These are phyloP conservation scores for Coprinopsis sp. DNA, from an alignment of 768 basidiomycete species.

Conservation along the genomic window DNA sequence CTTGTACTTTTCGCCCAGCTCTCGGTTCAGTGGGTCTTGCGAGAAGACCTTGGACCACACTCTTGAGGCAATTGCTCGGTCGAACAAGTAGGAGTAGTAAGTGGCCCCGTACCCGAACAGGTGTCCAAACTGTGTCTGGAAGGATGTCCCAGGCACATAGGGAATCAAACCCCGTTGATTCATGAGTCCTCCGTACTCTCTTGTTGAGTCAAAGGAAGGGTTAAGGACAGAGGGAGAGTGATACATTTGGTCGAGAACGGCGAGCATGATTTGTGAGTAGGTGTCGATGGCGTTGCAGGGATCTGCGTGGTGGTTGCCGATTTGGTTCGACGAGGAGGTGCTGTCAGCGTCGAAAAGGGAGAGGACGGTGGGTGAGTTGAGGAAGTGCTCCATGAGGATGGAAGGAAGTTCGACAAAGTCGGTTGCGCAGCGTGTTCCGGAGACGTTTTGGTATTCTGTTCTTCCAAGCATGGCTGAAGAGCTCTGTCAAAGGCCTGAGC, in stretches of 20 bases:
- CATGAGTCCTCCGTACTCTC: slow-evolving; percentile 54
- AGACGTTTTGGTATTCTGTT: slow-evolving; percentile 96
- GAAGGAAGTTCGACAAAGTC: slow-evolving; percentile 98
- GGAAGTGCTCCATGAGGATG: slow-evolving; percentile 98
- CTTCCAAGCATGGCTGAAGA: slow-evolving; percentile 90
- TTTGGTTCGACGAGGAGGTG: slow-evolving; percentile 39
- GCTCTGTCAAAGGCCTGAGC: background rate
- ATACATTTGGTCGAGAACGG: slow-evolving; percentile 83
- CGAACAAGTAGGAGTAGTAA: slow-evolving; percentile 97
- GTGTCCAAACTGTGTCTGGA: slow-evolving; percentile 96
- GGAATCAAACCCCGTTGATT: slow-evolving; percentile 76
- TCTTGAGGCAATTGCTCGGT: slow-evolving; percentile 91
- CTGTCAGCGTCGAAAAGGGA: slow-evolving; percentile 66
- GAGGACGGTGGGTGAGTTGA: slow-evolving; percentile 78
- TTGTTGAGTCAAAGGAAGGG: slow-evolving; percentile 68
- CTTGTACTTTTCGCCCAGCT: slow-evolving; percentile 79
- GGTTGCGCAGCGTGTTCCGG: slow-evolving; percentile 95
- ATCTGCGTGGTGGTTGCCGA: slow-evolving; percentile 66
- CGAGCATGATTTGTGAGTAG: slow-evolving; percentile 85
- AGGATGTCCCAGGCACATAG: slow-evolving; percentile 78
- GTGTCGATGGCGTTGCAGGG: slow-evolving; percentile 84
- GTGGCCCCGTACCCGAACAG: slow-evolving; percentile 95
- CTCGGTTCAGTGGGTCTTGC: slow-evolving; percentile 60
- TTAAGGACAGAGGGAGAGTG: slow-evolving; percentile 65
- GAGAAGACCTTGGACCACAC: slow-evolving; percentile 80